Percentiles rank a stretch among this genome's conserved stretches.
phyloP scores from a whole-genome alignment of 108 stramenopile species.

The Nannochloropsis salina region DNA sequence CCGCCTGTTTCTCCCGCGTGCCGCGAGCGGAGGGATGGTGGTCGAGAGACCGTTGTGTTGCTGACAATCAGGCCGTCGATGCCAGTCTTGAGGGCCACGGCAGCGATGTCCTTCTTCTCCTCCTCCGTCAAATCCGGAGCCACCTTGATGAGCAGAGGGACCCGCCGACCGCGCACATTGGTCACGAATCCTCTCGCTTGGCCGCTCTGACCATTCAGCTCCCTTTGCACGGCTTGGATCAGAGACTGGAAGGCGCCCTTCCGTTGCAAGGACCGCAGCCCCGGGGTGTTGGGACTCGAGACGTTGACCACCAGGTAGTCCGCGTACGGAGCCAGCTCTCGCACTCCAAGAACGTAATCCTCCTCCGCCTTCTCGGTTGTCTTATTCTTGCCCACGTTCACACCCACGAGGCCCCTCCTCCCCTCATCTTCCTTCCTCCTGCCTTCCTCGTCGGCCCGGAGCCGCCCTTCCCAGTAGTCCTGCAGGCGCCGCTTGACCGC shows the following conservation, averaged over 20 bases:
- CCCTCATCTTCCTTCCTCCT: not conserved
- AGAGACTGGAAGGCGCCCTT: constrained; percentile 59
- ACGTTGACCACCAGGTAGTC: constrained; percentile 91
- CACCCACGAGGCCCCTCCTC: constrained; percentile 50
- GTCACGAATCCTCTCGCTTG: not conserved
- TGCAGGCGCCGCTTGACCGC: constrained; percentile 57
- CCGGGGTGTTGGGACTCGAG: constrained; percentile 83
- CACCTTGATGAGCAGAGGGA: constrained; percentile 82
- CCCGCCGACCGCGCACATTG: not conserved
- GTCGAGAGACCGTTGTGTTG: constrained; percentile 79
- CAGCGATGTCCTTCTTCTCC: constrained; percentile 69
- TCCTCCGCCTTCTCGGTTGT: constrained; percentile 40
- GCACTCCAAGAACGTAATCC: constrained; percentile 75
- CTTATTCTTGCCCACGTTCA: constrained; percentile 95
- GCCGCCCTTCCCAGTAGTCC: constrained; percentile 13
- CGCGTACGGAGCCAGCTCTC: constrained; percentile 68
- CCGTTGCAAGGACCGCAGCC: constrained; percentile 73
- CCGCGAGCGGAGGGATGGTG: constrained; percentile 54
- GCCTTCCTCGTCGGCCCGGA: not conserved
- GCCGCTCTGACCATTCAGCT: constrained; percentile 36
- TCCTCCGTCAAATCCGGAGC: constrained; percentile 76
- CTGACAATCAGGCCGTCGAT: constrained; percentile 85
- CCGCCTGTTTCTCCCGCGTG: constrained; percentile 70
- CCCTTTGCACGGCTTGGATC: constrained; percentile 59
- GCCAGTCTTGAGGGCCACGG: constrained; percentile 55